These are phyloP conservation scores for Cercophora sp. DNA, from an alignment of 495 filamentous ascomycete species.

Conservation along the genomic window DNA sequence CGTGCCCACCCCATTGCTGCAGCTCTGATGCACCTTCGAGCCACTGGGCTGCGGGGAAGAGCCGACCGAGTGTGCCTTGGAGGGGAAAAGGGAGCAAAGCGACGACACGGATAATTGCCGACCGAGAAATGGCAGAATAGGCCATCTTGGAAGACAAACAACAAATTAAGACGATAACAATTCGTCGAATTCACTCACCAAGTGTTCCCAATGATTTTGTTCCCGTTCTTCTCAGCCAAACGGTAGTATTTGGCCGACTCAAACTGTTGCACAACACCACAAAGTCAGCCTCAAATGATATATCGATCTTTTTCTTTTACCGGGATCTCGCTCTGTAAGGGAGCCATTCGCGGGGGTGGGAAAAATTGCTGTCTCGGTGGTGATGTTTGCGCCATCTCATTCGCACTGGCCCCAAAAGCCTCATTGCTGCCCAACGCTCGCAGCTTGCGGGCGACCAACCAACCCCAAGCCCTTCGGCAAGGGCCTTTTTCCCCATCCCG, in stretches of 20 bases:
- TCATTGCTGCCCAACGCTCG: constrained; percentile 40
- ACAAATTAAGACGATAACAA: constrained; percentile 15
- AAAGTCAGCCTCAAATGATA: constrained; percentile 39
- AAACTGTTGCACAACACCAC: constrained; percentile 51
- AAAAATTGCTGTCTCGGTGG: no score
- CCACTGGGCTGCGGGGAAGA: constrained; percentile 6
- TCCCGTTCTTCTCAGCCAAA: constrained; percentile 81
- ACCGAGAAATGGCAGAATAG: background rate
- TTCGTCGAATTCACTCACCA: constrained; percentile 72
- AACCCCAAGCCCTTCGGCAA: background rate
- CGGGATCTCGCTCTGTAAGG: no score
- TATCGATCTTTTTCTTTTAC: background rate
- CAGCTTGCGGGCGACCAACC: constrained; percentile 1
- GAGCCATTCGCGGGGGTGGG: no score
- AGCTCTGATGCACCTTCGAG: background rate
- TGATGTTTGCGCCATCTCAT: constrained; percentile 16
- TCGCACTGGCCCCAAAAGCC: constrained; percentile 19
- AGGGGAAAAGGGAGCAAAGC: background rate
- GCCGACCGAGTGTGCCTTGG: background rate
- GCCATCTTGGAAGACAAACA: constrained; percentile 10
- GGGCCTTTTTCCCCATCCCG: background rate
- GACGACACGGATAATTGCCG: background rate
- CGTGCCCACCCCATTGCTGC: constrained; percentile 1
- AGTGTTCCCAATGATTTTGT: constrained; percentile 87
- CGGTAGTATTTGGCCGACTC: constrained; percentile 90